phyloP scores from a whole-genome alignment of 179 eudicot species.

The Heliamphora pulchella region DNA sequence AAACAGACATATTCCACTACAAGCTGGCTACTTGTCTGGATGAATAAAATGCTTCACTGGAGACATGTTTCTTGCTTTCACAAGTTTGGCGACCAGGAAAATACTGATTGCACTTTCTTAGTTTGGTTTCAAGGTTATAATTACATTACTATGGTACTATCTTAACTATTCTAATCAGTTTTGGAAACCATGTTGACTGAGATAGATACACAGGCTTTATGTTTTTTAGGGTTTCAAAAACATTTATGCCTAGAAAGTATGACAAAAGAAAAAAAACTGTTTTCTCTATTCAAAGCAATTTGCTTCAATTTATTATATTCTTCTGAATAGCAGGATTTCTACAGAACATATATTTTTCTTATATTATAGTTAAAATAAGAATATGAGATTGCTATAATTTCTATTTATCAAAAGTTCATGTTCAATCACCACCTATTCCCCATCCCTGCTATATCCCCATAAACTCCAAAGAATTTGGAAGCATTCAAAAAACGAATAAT shows the following conservation, averaged over 20 bases:
- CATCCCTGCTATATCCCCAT: not conserved
- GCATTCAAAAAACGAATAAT: not conserved
- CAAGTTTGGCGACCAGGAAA: not conserved
- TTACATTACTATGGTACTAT: not conserved
- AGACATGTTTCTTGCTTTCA: not conserved
- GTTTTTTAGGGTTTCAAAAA: not conserved
- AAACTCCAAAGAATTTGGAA: not conserved
- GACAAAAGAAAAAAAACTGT: not conserved
- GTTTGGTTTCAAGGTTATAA: slow-evolving; percentile 2
- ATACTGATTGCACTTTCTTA: not conserved
- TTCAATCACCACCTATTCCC: not conserved
- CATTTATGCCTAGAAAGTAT: not conserved
- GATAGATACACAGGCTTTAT: not conserved
- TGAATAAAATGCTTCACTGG: not conserved
- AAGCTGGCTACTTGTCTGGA: not conserved
- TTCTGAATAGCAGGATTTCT: not conserved
- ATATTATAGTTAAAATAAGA: not conserved
- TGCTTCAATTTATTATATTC: not conserved
- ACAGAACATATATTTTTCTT: not conserved
- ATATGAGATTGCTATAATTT: not conserved
- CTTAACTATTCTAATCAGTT: not conserved
- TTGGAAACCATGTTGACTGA: not conserved
- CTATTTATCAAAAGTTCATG: not conserved
- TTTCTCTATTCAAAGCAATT: not conserved
- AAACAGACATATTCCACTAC: not conserved